A percentile compares a stretch with the other conserved stretches of the same genome.
phyloP scores from a whole-genome alignment of 2,329 filamentous ascomycete genomes.

The Cercospora zeae-maydis region DNA sequence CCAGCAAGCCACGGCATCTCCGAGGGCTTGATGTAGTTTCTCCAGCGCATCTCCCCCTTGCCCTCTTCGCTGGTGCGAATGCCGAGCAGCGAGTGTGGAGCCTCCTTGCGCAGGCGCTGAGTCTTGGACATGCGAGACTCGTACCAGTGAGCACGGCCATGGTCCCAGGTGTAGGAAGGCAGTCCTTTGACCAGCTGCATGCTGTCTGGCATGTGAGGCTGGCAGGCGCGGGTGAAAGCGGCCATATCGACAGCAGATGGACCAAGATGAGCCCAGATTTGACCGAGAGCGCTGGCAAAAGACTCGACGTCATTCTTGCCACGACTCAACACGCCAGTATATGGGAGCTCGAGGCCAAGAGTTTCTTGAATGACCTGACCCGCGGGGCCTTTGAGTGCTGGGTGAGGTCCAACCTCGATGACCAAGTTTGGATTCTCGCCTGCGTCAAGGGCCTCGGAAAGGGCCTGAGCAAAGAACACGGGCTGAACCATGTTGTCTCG shows the following conservation, averaged over 20 bases:
- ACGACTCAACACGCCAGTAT: conserved; percentile 23
- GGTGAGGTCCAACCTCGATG: conserved; percentile 48
- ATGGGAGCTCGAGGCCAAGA: background rate
- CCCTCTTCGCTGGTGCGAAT: conserved; percentile 1
- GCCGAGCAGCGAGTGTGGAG: conserved; percentile 15
- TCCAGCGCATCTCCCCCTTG: conserved; percentile 16
- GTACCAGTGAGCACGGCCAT: conserved; percentile 16
- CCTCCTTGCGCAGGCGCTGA: background rate
- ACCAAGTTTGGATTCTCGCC: conserved; percentile 32
- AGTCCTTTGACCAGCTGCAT: conserved; percentile 13
- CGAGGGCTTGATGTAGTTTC: conserved; percentile 13
- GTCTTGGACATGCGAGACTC: conserved; percentile 15
- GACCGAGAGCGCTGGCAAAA: conserved; percentile 7
- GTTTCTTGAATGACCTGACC: conserved; percentile 24
- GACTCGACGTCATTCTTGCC: conserved; percentile 23
- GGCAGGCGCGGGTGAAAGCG: background rate
- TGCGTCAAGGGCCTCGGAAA: conserved; percentile 21
- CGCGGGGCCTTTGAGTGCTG: conserved; percentile 42
- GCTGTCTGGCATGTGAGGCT: background rate
- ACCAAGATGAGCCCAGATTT: background rate
- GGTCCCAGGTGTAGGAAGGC: conserved; percentile 21
- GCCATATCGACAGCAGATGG: background rate
- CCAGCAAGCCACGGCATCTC: conserved; percentile 20
- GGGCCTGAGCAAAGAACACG: conserved; percentile 45
- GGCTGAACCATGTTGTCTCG: conserved; percentile 44